Conservation (phyloP, 805 yeast species). For the Candida parachauliodes region DNA sequence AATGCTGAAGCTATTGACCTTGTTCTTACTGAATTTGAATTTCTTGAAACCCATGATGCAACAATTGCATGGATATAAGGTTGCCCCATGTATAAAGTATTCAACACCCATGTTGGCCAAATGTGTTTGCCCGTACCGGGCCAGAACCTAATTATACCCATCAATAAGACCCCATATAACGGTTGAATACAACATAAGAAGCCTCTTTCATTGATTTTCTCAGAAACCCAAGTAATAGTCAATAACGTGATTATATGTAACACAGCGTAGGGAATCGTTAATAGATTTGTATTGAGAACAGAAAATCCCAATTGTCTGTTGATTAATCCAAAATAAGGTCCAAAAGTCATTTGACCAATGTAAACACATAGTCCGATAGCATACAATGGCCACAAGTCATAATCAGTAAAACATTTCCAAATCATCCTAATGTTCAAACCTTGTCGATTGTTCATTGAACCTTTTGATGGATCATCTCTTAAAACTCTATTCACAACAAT, state of each 20-base stretch:
- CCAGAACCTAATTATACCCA: constrained; percentile 11
- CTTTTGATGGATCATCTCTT: constrained; percentile 60
- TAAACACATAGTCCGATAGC: constrained; percentile 33
- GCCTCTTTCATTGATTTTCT: constrained; percentile 24
- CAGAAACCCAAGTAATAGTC: constrained; percentile 33
- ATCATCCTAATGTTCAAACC: constrained; percentile 44
- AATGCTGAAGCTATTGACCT: constrained; percentile 65
- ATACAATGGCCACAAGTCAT: constrained; percentile 38
- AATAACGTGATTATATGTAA: constrained; percentile 35
- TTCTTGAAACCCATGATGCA: constrained; percentile 53
- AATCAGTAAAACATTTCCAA: constrained; percentile 41
- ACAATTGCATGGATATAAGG: constrained; percentile 23
- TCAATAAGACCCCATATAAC: constrained; percentile 6
- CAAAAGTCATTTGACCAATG: constrained; percentile 17
- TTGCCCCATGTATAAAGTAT: constrained; percentile 23
- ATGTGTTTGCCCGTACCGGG: constrained; percentile 10
- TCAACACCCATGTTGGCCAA: constrained; percentile 13
- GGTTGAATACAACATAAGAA: constrained; percentile 10
- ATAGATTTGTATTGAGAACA: constrained; percentile 19
- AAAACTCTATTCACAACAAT: constrained; percentile 56
- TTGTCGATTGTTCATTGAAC: constrained; percentile 62
- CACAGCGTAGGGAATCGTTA: constrained; percentile 20
- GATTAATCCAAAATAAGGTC: constrained; percentile 11
- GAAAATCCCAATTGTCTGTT: constrained; percentile 19
- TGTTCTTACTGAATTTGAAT: constrained; percentile 56